Evolutionary conservation across 1,284 basidiomycete species (phyloP).

Genomic region (Gymnopus androsaceus): DNA sequence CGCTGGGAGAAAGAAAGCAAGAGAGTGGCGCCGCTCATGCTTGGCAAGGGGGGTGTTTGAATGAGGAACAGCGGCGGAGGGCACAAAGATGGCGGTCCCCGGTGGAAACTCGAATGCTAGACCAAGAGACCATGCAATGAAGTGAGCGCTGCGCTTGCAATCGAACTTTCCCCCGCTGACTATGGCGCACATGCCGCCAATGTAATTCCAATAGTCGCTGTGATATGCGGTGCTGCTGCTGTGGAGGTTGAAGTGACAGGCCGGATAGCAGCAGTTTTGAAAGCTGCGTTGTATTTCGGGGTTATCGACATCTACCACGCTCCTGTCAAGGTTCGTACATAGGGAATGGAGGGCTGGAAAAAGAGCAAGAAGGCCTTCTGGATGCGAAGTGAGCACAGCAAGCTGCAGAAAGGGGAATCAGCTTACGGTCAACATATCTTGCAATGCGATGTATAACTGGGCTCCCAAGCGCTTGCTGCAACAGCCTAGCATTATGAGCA

Average conservation of each 20-base stretch:
- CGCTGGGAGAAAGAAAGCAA: too few relatives aligned
- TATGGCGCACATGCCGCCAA: background rate
- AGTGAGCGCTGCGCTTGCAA: background rate
- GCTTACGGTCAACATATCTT: background rate
- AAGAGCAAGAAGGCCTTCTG: background rate
- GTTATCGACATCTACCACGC: background rate
- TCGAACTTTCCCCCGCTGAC: background rate
- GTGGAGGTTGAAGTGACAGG: background rate
- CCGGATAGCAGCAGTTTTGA: constrained; percentile 1
- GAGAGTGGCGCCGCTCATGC: too few relatives aligned
- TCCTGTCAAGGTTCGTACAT: background rate
- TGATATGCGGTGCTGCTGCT: background rate
- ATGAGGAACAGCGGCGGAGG: constrained; percentile 1
- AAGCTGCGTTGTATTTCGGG: background rate
- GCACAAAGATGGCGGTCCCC: background rate
- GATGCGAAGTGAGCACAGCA: background rate
- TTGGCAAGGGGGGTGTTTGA: too few relatives aligned
- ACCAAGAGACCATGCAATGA: background rate
- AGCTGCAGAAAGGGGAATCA: too few relatives aligned
- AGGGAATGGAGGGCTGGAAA: background rate
- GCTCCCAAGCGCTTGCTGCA: too few relatives aligned
- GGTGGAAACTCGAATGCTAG: constrained; percentile 6
- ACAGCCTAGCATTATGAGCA: too few relatives aligned
- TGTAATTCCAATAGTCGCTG: background rate
- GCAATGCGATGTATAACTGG: background rate